Percentiles rank a stretch among this genome's conserved stretches.
Evolutionary conservation across 805 yeast species (phyloP).

Genomic region (Lipomyces oligophaga): DNA sequence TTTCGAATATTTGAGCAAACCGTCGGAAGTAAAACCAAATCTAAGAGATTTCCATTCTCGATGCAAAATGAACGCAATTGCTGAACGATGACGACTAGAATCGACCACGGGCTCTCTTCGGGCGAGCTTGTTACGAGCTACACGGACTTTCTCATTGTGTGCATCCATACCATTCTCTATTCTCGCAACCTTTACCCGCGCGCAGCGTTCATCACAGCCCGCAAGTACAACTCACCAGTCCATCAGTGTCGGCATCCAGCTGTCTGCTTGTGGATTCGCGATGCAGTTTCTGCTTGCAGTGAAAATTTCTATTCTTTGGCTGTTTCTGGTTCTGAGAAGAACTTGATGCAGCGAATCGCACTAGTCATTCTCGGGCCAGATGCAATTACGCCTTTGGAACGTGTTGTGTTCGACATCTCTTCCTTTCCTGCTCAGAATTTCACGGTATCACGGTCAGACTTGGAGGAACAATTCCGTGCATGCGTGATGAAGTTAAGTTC

Average conservation of each 20-base stretch:
- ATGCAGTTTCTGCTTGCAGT: slow-evolving; percentile 37
- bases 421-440: slow-evolving; percentile 31
- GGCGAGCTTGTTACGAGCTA: slow-evolving; percentile 18
- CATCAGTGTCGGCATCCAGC: slow-evolving; percentile 47
- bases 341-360: too few species aligned
- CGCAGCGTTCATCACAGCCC: slow-evolving; percentile 45
- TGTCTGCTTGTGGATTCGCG: slow-evolving; percentile 45
- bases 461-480: slow-evolving; percentile 34
- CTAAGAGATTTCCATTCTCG: too few species aligned
- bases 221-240: slow-evolving; percentile 45
- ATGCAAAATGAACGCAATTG: too few species aligned
- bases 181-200: slow-evolving; percentile 52
- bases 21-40: too few species aligned
- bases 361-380: slow-evolving; percentile 42
- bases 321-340: too few species aligned
- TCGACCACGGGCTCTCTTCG: slow-evolving; percentile 17
- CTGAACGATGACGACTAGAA: too few species aligned
- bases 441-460: slow-evolving; percentile 10
- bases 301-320: slow-evolving; percentile 23
- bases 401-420: slow-evolving; percentile 41
- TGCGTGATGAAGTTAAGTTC: slow-evolving; percentile 30
- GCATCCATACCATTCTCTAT: slow-evolving; percentile 55
- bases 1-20: too few species aligned
- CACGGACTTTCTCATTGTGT: slow-evolving; percentile 43
- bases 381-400: slow-evolving; percentile 38